Conservation (phyloP, 768 basidiomycete genomes). For the Podaxis pistillaris region DNA sequence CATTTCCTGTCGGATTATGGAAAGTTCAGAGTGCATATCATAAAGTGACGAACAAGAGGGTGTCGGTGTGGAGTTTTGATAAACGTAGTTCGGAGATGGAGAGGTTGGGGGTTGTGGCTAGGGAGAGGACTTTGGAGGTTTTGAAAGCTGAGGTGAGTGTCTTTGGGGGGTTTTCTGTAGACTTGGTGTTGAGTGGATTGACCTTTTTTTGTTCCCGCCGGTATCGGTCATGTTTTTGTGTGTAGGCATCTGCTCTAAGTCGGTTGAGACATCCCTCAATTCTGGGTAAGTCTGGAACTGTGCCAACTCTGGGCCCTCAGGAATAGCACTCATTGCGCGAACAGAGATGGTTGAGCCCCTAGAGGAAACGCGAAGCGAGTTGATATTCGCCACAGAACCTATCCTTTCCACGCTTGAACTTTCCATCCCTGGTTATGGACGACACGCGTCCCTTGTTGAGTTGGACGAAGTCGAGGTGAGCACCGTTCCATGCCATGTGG, state of each 20-base stretch:
- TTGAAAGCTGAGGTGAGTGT: conserved; percentile 83
- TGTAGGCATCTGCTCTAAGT: conserved; percentile 78
- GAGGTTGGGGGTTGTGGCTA: conserved; percentile 57
- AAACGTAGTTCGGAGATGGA: conserved; percentile 78
- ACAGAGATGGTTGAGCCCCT: conserved; percentile 96
- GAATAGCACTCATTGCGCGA: neutral
- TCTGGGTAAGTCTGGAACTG: conserved; percentile 51
- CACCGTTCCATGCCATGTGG: neutral
- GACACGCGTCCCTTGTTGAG: conserved; percentile 63
- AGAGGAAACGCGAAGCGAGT: conserved; percentile 86
- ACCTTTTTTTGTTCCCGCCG: neutral
- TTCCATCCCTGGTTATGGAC: conserved; percentile 66
- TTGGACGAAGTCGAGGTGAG: conserved; percentile 93
- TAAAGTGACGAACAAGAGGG: conserved; percentile 86
- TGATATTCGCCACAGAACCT: conserved; percentile 93
- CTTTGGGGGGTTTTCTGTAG: neutral
- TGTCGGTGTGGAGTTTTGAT: conserved; percentile 91
- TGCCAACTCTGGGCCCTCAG: neutral
- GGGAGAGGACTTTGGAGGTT: conserved; percentile 77
- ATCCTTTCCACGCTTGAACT: conserved; percentile 79
- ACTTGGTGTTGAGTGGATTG: neutral
- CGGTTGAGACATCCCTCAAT: conserved; percentile 91
- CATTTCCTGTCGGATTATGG: conserved; percentile 84
- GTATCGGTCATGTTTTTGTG: conserved; percentile 1
- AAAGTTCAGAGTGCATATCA: conserved; percentile 83